Percentiles rank a stretch among this genome's conserved stretches.
Conservation (phyloP, 352 stramenopile species). For the Pythium aquatile region DNA sequence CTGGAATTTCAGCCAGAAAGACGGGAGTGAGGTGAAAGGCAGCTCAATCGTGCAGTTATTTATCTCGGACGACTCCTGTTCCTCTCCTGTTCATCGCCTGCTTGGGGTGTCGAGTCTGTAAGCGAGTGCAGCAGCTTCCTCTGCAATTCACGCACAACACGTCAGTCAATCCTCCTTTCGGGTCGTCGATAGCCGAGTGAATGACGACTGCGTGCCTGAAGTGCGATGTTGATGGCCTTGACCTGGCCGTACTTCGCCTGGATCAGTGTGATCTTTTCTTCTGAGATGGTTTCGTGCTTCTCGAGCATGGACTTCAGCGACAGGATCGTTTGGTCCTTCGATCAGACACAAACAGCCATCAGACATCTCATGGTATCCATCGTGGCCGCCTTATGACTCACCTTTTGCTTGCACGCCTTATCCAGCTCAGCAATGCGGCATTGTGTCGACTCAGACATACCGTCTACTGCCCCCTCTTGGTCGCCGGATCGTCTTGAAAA, state of each 20-base stretch:
- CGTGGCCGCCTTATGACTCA: conserved; percentile 6
- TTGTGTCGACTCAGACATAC: conserved; percentile 24
- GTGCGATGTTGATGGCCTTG: conserved; percentile 74
- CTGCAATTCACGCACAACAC: conserved; percentile 22
- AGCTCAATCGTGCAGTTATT: conserved; percentile 12
- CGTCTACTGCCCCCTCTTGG: neutral
- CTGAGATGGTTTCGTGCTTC: conserved; percentile 59
- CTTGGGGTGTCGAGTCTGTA: conserved; percentile 31
- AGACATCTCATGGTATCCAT: neutral
- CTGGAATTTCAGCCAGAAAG: conserved; percentile 2
- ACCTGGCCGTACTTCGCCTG: conserved; percentile 77
- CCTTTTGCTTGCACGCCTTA: conserved; percentile 75
- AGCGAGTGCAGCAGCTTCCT: conserved; percentile 55
- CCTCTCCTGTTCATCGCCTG: conserved; percentile 3
- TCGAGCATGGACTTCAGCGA: conserved; percentile 67
- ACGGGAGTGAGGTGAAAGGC: conserved; percentile 1
- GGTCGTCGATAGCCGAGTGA: no score
- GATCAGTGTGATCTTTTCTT: conserved; percentile 68
- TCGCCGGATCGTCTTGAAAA: conserved; percentile 1
- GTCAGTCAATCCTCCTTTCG: neutral
- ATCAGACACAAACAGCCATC: neutral
- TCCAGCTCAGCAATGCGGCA: conserved; percentile 63
- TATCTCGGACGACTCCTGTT: conserved; percentile 2
- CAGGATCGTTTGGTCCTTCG: conserved; percentile 63
- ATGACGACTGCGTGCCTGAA: conserved; percentile 44